These are phyloP conservation scores for Oehlia diaphana DNA, from an alignment of 192 early-diverging fungal genomes.

Conservation along the genomic window DNA sequence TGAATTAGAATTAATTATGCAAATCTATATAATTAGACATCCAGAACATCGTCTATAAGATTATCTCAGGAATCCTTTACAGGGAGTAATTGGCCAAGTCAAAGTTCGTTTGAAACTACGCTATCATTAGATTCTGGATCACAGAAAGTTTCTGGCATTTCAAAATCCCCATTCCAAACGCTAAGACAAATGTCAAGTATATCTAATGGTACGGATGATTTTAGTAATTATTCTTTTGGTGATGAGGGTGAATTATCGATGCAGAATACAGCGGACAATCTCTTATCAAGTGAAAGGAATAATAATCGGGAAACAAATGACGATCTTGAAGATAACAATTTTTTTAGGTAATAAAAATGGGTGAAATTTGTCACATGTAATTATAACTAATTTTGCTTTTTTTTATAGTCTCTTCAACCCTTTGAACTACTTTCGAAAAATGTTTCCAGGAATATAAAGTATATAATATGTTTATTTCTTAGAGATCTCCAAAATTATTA, in stretches of 20 bases:
- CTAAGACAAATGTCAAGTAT: background rate
- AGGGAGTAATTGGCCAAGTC: background rate
- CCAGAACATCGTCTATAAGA: background rate
- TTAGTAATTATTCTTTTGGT: background rate
- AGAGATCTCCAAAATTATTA: background rate
- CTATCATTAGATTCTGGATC: background rate
- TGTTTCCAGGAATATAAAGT: background rate
- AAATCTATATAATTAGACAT: background rate
- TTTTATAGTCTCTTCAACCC: background rate
- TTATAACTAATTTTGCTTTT: background rate
- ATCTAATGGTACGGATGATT: background rate
- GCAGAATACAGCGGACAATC: background rate
- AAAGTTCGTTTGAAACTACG: background rate
- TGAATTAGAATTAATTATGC: background rate
- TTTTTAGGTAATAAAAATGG: background rate
- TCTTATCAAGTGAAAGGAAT: background rate
- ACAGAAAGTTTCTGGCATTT: background rate
- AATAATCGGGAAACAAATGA: background rate
- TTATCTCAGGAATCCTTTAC: background rate
- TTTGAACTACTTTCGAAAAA: background rate
- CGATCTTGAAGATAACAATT: background rate
- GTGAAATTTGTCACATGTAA: background rate
- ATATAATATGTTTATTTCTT: background rate
- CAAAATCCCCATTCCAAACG: background rate
- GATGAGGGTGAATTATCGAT: background rate